Base-by-base conservation (phyloP, 1,284 basidiomycete genomes). In the Rhodotorula sp. region DNA sequence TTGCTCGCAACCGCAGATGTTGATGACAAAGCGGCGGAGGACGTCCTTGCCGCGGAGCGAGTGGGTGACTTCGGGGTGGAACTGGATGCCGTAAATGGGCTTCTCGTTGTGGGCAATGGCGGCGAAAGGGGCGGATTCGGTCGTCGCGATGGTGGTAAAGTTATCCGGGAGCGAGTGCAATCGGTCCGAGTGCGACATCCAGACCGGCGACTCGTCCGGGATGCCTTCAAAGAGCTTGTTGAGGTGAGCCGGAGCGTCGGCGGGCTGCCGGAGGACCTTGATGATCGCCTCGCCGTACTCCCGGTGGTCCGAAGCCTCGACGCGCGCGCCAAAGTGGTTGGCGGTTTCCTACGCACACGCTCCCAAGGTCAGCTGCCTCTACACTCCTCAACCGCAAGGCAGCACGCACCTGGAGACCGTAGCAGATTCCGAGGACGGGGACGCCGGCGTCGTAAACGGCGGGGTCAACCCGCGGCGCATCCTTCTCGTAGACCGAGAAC, bases 121-220 rank as follows among this genome's bases (percentile, higher is more conserved):
- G 12, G 95, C 95, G 80, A 87, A 99, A 0, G 96, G 96, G 1
- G 96, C 95, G 2, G 90, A 91, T 46, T 87, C 84, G 1, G 97
- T 99, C 68, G 86, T 86, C 12, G 93, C 97, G 76, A 99, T 91
- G 76, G 92, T 87, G 79, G 92, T 88, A 83, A 98, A 99, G 78
- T 90, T 84, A 0, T 89, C 84, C 29, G 97, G 97, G 14, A 91
- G 85, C 68, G 86, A 87, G 49, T 89, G 90, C 62, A 99, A 87
- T 79, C 97, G 93, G 82, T 99, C 97, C 29, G 96, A 96, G 81
- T 99, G 97, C 49, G 94, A 97, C 97, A 99, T 99, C 97, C 97
- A 99, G 52, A 98, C 91, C 85, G 91, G 89, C 85, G 93, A 89
- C 76, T 91, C 88, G 39, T 89, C 87, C 18, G 91, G 90, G 31